phyloP scores from a whole-genome alignment of 2,329 filamentous ascomycete genomes.

The Aspergillus luchuensis region DNA sequence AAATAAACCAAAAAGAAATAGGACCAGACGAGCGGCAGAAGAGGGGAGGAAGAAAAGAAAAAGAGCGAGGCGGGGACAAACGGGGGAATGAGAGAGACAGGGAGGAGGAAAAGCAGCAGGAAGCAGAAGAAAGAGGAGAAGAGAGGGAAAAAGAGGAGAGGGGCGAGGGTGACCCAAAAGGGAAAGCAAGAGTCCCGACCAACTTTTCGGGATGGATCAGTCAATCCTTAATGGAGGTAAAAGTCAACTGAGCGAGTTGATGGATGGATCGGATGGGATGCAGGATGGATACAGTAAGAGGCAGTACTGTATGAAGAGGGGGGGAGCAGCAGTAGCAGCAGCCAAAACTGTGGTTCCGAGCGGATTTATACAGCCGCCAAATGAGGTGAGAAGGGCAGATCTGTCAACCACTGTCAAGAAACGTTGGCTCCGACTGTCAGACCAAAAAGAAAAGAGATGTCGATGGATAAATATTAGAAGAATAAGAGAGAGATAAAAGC shows the following conservation, averaged over 20 bases:
- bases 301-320: not conserved
- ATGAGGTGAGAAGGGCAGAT: not conserved
- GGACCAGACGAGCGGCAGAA: constrained; percentile 18
- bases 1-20: not conserved
- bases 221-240: not conserved
- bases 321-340: not conserved
- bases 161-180: constrained; percentile 26
- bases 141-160: constrained; percentile 21
- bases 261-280: not conserved
- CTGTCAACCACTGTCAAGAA: too few relatives aligned
- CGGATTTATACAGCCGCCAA: not conserved
- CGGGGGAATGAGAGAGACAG: constrained; percentile 19
- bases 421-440: not conserved
- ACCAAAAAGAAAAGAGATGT: not conserved
- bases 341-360: not conserved
- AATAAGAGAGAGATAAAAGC: not conserved
- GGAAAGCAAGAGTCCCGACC: constrained; percentile 17
- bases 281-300: not conserved
- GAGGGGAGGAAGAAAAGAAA: constrained; percentile 17
- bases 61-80: constrained; percentile 18
- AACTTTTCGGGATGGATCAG: constrained; percentile 9
- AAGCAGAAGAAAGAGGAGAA: constrained; percentile 17
- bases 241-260: not conserved
- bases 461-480: not conserved
- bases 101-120: constrained; percentile 23